phyloP scores from a whole-genome alignment of 306 rosid species.

The Cicer pinnatifidum region DNA sequence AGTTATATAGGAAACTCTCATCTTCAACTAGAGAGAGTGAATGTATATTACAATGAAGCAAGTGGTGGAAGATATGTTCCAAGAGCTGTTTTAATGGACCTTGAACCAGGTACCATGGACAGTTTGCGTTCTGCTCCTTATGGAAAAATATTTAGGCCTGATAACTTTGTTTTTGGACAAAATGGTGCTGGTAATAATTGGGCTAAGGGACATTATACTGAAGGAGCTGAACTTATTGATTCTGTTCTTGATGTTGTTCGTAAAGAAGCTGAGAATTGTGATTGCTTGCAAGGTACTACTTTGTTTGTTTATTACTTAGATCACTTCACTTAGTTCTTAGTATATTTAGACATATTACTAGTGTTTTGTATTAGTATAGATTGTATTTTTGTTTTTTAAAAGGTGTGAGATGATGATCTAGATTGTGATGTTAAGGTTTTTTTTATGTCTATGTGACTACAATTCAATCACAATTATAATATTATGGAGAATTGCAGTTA shows the following conservation, averaged over 20 bases:
- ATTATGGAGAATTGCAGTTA: no score
- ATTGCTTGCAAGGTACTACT: conserved; percentile 80
- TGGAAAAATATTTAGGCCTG: conserved; percentile 82
- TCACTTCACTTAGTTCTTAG: not conserved
- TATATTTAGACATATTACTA: not conserved
- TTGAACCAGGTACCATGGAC: conserved; percentile 95
- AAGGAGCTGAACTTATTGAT: conserved; percentile 89
- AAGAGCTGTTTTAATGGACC: conserved; percentile 85
- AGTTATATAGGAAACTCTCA: conserved; percentile 66
- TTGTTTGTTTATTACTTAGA: not conserved
- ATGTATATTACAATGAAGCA: conserved; percentile 87
- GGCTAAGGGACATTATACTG: conserved; percentile 94
- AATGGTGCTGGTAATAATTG: conserved; percentile 94
- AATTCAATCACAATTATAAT: no score
- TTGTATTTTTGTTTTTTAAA: not conserved
- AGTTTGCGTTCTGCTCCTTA: conserved; percentile 77
- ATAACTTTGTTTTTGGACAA: conserved; percentile 86
- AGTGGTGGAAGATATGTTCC: conserved; percentile 87
- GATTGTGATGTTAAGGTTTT: no score
- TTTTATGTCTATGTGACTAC: no score
- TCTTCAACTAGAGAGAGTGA: conserved; percentile 84
- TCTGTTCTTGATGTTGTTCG: conserved; percentile 92
- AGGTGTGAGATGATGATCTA: no score
- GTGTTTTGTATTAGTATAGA: not conserved
- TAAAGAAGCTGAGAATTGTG: conserved; percentile 90